Conservation (phyloP, 2,329 filamentous ascomycete genomes). For the Neonectria coccinea region DNA sequence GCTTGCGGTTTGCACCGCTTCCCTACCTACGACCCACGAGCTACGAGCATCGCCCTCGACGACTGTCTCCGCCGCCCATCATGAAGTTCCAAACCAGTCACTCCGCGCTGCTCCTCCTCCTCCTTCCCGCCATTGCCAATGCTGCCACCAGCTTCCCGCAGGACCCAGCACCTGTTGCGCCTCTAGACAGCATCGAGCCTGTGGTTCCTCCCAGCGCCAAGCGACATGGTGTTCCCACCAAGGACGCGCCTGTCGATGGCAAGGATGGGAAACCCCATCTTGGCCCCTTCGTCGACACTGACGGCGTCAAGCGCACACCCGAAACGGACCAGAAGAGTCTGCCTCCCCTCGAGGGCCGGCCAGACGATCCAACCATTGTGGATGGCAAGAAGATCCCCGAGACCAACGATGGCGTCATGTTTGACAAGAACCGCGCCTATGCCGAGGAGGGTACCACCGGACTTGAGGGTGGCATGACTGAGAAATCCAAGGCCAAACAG, state of each 20-base stretch:
- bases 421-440: constrained; percentile 80
- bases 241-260: constrained; percentile 90
- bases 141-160: constrained; percentile 39
- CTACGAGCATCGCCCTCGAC: constrained; percentile 11
- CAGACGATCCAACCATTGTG: constrained; percentile 63
- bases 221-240: constrained; percentile 60
- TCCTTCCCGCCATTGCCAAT: constrained; percentile 67
- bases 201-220: constrained; percentile 47
- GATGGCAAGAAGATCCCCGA: constrained; percentile 72
- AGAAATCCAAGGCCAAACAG: constrained; percentile 83
- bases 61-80: constrained; percentile 40
- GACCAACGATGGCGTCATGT: constrained; percentile 87
- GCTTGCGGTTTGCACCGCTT: constrained; percentile 21
- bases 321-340: constrained; percentile 54
- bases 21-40: background rate
- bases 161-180: constrained; percentile 36
- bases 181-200: constrained; percentile 44
- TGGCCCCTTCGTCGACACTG: constrained; percentile 79
- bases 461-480: constrained; percentile 88
- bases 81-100: constrained; percentile 71
- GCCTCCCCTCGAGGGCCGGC: constrained; percentile 62
- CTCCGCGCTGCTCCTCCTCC: constrained; percentile 69
- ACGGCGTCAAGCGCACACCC: constrained; percentile 42
- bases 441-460: constrained; percentile 90
- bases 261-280: constrained; percentile 93